Evolutionary conservation across 2,329 filamentous ascomycete species (phyloP), one percentile per base, ranked within the genome.

Genomic region (Verticillium tricorpus): DNA sequence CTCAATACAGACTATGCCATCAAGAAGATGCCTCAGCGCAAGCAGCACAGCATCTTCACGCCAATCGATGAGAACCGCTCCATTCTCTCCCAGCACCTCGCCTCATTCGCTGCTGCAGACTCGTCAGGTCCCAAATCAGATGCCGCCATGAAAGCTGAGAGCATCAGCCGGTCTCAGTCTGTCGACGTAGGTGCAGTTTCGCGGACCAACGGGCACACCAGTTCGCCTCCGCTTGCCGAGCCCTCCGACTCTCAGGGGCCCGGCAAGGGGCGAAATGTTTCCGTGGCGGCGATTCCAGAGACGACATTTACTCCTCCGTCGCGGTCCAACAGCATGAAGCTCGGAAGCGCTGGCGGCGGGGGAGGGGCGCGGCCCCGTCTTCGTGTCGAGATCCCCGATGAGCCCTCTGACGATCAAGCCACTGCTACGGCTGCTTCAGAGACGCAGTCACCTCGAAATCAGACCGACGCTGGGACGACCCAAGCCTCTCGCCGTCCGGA

Each of bases 41-140:
- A 93, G 73, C 89, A 89, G 25, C 89, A 93, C 72, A 97, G 93
- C 74, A 98, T 99, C 63, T 98, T 98, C 72, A 99, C 95, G 0
- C 95, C 95, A 0, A 96, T 99, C 65, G 95, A 98, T 69, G 93
- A 97, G 72, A 93, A 90, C 69, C 86, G 91, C 57, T 97, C 93
- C 1, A 89, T 97, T 62, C 78, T 97, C 54, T 92, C 92, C 14
- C 91, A 94, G 66, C 93, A 97, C 73, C 88, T 91, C 65, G 88
- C 86, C 17, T 85, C 85, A 1, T 89, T 90, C 67, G 82, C 86
- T 11, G 63, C 58, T 8, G 81, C 84, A 2, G 86, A 87, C 57
- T 74, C 81, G 57, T 45, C 63, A 15, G 58, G 22, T n/a, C 5
- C 32, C 17, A n/a, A 37, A 45, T 28, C 37, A 1, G 74, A 66